Percentiles rank a stretch among this genome's conserved stretches.
Evolutionary conservation across 2,329 filamentous ascomycete genomes (phyloP).

Genomic region (Xylariaceae sp.): DNA sequence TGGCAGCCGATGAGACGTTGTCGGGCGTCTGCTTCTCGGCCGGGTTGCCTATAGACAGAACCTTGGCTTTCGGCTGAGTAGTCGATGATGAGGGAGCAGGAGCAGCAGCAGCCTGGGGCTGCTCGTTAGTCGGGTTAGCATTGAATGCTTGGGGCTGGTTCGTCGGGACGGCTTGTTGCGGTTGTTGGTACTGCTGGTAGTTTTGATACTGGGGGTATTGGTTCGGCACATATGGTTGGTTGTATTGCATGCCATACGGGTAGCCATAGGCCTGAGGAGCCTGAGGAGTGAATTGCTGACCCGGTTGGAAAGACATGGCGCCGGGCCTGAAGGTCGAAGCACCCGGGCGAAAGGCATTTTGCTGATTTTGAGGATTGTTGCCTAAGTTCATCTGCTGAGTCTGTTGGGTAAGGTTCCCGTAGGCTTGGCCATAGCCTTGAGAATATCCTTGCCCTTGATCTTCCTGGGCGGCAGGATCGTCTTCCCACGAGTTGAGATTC

Average conservation of each 20-base stretch:
- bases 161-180: conserved; percentile 51
- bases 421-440: neutral
- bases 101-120: conserved; percentile 45
- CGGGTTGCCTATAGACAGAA: conserved; percentile 72
- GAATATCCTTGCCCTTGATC: conserved; percentile 42
- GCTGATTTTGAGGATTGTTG: conserved; percentile 42
- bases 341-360: conserved; percentile 36
- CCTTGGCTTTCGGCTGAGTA: conserved; percentile 64
- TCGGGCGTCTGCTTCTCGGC: conserved; percentile 58
- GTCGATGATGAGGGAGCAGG: conserved; percentile 39
- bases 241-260: conserved; percentile 59
- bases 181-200: conserved; percentile 55
- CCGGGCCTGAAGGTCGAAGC: conserved; percentile 65
- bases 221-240: conserved; percentile 54
- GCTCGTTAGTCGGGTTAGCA: conserved; percentile 62
- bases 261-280: conserved; percentile 71
- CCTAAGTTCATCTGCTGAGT: conserved; percentile 77
- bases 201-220: conserved; percentile 58
- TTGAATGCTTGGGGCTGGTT: conserved; percentile 41
- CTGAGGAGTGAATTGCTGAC: conserved; percentile 65
- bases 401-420: conserved; percentile 69
- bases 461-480: conserved; percentile 77
- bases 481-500: conserved; percentile 93
- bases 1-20: conserved; percentile 50
- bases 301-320: conserved; percentile 72